Evolutionary conservation across 176 grass and related monocot species (phyloP).

Genomic region (Hordeum vulgare): DNA sequence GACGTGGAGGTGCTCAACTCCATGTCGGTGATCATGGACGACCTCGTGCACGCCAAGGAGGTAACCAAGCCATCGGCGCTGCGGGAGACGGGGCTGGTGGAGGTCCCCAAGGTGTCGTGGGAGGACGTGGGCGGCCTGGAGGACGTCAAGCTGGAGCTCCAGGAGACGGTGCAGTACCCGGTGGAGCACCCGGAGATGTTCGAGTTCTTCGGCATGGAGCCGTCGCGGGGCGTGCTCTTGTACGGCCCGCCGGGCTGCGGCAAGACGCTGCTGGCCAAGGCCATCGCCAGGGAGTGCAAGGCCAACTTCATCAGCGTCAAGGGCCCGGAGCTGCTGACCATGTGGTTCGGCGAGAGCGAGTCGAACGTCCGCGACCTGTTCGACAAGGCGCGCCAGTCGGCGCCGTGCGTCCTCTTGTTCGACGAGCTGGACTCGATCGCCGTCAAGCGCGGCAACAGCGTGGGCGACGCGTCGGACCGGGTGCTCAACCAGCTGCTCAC

Average conservation of each 20-base stretch:
- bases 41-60: slow-evolving; percentile 1
- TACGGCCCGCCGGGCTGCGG: slow-evolving; percentile 45
- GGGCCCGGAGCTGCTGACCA: slow-evolving; percentile 50
- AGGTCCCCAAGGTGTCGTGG: slow-evolving; percentile 51
- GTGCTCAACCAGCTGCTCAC: slow-evolving; percentile 43
- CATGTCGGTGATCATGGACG: neutral
- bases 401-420: slow-evolving; percentile 48
- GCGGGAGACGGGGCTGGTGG: slow-evolving; percentile 22
- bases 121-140: slow-evolving; percentile 47
- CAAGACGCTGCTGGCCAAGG: slow-evolving; percentile 46
- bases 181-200: slow-evolving; percentile 49
- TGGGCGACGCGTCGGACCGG: slow-evolving; percentile 28
- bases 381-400: slow-evolving; percentile 34
- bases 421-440: slow-evolving; percentile 49
- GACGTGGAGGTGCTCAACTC: slow-evolving; percentile 46
- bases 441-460: slow-evolving; percentile 18
- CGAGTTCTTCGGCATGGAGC: slow-evolving; percentile 46
- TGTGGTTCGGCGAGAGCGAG: slow-evolving; percentile 59
- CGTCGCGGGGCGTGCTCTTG: slow-evolving; percentile 40
- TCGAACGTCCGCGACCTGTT: slow-evolving; percentile 36
- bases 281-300: slow-evolving; percentile 41
- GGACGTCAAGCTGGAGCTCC: slow-evolving; percentile 43
- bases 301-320: slow-evolving; percentile 51
- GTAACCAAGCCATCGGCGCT: slow-evolving; percentile 17
- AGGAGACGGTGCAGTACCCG: slow-evolving; percentile 52